Evolutionary conservation across 192 early-diverging fungal genomes (phyloP), one percentile per base, ranked within the genome.

Genomic region (Backusella mclennaniae): DNA sequence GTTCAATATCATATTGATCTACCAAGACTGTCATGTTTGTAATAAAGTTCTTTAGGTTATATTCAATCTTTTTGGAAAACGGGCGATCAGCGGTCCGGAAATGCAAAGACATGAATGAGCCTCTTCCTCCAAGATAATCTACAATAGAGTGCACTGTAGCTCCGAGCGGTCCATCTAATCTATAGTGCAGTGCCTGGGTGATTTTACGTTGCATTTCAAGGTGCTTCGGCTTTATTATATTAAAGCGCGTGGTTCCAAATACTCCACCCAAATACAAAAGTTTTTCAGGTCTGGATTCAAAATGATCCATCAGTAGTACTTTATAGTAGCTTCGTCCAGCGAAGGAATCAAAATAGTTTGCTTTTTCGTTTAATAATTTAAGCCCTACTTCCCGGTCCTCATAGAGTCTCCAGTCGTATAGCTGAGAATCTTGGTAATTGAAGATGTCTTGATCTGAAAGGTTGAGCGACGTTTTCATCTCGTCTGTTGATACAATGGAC

Each of bases 361-460:
- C 23, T 29, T 53, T 23, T n/a, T 69, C 35, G 14, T 21, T 17
- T 12, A 77, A 21, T 29, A 77, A 38, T 29, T 29, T 52, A 7
- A 29, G 31, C 26, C 46, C 67, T 26, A 15, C 39, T 3, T 82
- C 41, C 26, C 77, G 76, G 21, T 81, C 79, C 56, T 89, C 87
- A 49, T 78, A 87, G 21, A 89, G 78, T 26, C 81, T 59, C 76
- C 85, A 89, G 59, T 85, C 87, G 35, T 84, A 88, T 35, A 83
- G 59, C 19, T 70, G 69, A 14, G 39, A 31, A 63, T 89, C 88
- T 19, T 80, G 33, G 9, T 82, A 52, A 21, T 78, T 71, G 35
- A 83, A 76, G 9, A 85, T 74, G 39, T 87, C 84, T 35, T 84
- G 77, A 7, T 78, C 35, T 9, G 19, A 29, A 15, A 76, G 15